Conservation (phyloP, 768 basidiomycete species). For the Auricularia heimuer region DNA sequence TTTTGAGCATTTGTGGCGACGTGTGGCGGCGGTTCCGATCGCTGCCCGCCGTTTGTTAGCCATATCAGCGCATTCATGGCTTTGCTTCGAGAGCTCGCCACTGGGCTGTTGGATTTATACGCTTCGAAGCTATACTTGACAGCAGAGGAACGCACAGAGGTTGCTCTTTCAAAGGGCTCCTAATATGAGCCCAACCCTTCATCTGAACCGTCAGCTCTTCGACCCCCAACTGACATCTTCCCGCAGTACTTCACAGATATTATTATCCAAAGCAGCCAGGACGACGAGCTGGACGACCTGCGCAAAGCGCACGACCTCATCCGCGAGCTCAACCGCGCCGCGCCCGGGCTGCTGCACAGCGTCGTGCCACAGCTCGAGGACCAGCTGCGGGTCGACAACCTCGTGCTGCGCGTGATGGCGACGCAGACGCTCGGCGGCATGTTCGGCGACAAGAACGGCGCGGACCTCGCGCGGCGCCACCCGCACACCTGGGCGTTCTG, state of each 20-base stretch:
- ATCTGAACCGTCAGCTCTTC: too few relatives aligned
- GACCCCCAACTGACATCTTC: background rate
- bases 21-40: too few relatives aligned
- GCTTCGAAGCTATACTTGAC: too few relatives aligned
- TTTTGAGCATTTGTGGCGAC: too few relatives aligned
- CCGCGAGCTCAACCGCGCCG: conserved; percentile 67
- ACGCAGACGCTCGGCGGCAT: conserved; percentile 84
- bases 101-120: too few relatives aligned
- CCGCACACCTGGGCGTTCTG: conserved; percentile 80
- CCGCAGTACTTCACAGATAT: conserved; percentile 78
- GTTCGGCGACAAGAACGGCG: conserved; percentile 68
- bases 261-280: conserved; percentile 40
- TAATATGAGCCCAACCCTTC: too few relatives aligned
- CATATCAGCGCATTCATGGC: too few relatives aligned
- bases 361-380: conserved; percentile 92
- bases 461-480: conserved; percentile 70
- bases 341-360: conserved; percentile 73
- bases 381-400: conserved; percentile 69
- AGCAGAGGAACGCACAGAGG: too few relatives aligned
- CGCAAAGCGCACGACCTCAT: conserved; percentile 76
- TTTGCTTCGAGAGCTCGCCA: too few relatives aligned
- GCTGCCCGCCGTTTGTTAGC: too few relatives aligned
- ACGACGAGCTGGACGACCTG: conserved; percentile 61
- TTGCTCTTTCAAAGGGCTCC: too few relatives aligned
- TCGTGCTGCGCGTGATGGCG: conserved; percentile 64